Conservation (phyloP, 345 rosid genomes). For the Erysimum cheiranthoides region DNA sequence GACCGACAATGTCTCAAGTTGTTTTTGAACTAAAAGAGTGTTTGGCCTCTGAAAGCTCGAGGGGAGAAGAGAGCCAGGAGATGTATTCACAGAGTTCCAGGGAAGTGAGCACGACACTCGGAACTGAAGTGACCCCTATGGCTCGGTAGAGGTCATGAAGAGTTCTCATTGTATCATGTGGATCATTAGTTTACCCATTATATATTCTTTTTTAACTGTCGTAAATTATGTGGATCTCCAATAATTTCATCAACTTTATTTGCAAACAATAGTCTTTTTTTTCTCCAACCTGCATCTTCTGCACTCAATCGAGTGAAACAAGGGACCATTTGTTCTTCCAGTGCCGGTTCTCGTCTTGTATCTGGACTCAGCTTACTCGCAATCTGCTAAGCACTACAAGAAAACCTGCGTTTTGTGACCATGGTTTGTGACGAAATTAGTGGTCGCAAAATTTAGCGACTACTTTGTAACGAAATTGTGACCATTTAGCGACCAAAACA, state of each 20-base stretch:
- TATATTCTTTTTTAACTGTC: neutral
- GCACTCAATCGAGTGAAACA: too few species aligned
- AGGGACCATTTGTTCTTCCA: too few species aligned
- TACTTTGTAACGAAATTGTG: too few species aligned
- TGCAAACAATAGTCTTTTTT: too few species aligned
- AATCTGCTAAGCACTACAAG: too few species aligned
- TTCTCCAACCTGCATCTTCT: too few species aligned
- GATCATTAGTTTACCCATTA: neutral
- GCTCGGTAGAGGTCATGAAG: constrained; percentile 8
- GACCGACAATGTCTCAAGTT: constrained; percentile 50
- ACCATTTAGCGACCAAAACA: too few species aligned
- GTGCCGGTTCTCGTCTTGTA: too few species aligned
- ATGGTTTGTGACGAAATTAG: too few species aligned
- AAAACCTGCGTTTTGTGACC: too few species aligned
- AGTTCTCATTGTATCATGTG: neutral
- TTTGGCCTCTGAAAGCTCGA: constrained; percentile 6
- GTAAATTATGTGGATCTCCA: neutral
- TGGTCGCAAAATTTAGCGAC: too few species aligned
- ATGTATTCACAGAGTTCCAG: constrained; percentile 5
- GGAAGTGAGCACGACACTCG: constrained; percentile 22
- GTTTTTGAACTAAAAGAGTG: constrained; percentile 45
- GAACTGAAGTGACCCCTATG: constrained; percentile 12
- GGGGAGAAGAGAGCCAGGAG: constrained; percentile 1
- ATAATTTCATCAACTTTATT: neutral
- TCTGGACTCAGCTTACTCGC: too few species aligned